Conservation (phyloP, 768 basidiomycete species). For the Rubroboletus pulcherrimus region DNA sequence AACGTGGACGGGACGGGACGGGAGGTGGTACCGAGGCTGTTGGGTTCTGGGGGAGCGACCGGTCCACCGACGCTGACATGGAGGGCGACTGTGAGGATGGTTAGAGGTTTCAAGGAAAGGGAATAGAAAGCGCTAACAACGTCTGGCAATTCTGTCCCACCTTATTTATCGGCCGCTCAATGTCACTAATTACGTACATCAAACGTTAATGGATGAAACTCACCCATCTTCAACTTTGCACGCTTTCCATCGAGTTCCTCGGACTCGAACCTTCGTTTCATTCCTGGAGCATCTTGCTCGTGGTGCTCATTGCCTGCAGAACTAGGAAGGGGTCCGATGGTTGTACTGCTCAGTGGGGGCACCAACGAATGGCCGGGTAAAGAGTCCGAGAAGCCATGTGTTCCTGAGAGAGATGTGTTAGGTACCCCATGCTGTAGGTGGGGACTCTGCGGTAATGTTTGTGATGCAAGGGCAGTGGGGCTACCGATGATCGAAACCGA, state of each 20-base stretch:
- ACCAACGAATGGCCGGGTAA: conserved; percentile 19
- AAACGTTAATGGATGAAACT: conserved; percentile 30
- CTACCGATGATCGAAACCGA: conserved; percentile 22
- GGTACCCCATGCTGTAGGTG: conserved; percentile 24
- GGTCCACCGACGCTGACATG: conserved; percentile 19
- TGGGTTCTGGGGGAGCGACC: conserved; percentile 15
- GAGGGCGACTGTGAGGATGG: conserved; percentile 14
- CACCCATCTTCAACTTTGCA: conserved; percentile 69
- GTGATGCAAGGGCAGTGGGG: conserved; percentile 23
- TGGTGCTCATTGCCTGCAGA: conserved; percentile 28
- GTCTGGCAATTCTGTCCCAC: conserved; percentile 47
- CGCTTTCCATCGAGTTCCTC: conserved; percentile 69
- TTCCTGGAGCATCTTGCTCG: conserved; percentile 59
- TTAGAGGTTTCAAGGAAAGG: conserved; percentile 13
- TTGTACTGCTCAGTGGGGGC: conserved; percentile 11
- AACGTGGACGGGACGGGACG: conserved; percentile 36
- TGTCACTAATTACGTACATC: conserved; percentile 24
- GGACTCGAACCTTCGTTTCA: conserved; percentile 69
- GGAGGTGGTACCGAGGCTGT: conserved; percentile 31
- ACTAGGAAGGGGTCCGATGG: conserved; percentile 7
- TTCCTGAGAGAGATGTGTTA: conserved; percentile 21
- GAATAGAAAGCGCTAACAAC: conserved; percentile 36
- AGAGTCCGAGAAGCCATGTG: conserved; percentile 25
- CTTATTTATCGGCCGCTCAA: conserved; percentile 24
- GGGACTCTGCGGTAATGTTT: conserved; percentile 32